Conservation (phyloP, 805 yeast genomes). For the Kazachstania africana region DNA sequence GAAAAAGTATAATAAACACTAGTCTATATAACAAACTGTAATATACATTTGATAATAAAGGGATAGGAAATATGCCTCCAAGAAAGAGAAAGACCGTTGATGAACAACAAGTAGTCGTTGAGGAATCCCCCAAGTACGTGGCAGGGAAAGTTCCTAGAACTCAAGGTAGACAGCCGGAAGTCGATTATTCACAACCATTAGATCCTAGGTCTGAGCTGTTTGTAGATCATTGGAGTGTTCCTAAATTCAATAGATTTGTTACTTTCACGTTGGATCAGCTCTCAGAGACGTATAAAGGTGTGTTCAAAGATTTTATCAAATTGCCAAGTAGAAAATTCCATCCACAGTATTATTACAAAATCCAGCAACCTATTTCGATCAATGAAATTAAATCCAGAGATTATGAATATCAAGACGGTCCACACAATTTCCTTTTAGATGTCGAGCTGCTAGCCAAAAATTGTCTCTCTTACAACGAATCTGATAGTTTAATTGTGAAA, state of each 20-base stretch:
- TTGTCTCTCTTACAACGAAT: conserved; percentile 63
- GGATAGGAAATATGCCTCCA: conserved; percentile 10
- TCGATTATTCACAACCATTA: conserved; percentile 20
- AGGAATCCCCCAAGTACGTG: conserved; percentile 11
- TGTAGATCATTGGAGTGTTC: conserved; percentile 23
- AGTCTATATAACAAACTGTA: neutral
- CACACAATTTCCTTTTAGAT: conserved; percentile 41
- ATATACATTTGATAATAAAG: no score
- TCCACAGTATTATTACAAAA: conserved; percentile 67
- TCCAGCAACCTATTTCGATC: conserved; percentile 56
- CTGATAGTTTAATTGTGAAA: conserved; percentile 49
- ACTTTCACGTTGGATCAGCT: conserved; percentile 21
- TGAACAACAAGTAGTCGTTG: conserved; percentile 4
- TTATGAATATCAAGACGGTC: conserved; percentile 23
- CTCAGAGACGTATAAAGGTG: conserved; percentile 16
- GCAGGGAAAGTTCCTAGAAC: conserved; percentile 26
- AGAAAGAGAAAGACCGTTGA: conserved; percentile 11
- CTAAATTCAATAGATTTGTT: conserved; percentile 21
- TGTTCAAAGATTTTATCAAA: conserved; percentile 45
- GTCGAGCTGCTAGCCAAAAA: conserved; percentile 57
- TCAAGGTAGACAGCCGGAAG: conserved; percentile 10
- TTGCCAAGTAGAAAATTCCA: conserved; percentile 65
- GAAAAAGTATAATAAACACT: no score
- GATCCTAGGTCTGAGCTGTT: conserved; percentile 24
- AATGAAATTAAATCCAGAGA: conserved; percentile 43